Evolutionary conservation across 169 alveolate genomes (phyloP).

Genomic region (Cryptosporidium xiaoi): DNA sequence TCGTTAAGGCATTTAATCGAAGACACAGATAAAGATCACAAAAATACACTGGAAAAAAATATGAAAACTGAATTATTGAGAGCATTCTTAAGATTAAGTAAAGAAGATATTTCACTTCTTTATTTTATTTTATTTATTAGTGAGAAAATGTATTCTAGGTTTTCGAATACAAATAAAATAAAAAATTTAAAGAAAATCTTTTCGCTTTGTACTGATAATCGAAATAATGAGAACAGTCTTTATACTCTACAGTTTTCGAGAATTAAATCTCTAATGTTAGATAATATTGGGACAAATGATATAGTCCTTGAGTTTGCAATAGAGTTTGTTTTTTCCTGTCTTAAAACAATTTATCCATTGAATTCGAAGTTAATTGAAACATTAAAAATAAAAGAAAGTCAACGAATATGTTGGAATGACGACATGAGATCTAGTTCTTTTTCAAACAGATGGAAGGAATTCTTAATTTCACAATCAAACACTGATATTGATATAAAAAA

Average conservation of each 20-base stretch:
- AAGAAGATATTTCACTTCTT: conserved; percentile 36
- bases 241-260: conserved; percentile 50
- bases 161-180: not conserved
- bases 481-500: not conserved
- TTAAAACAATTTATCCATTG: conserved; percentile 43
- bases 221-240: conserved; percentile 4
- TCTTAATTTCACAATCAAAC: conserved; percentile 1
- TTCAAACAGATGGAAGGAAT: conserved; percentile 29
- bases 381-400: conserved; percentile 20
- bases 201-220: conserved; percentile 23
- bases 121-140: conserved; percentile 12
- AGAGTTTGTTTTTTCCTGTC: conserved; percentile 43
- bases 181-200: conserved; percentile 15
- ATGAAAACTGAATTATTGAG: conserved; percentile 37
- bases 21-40: not conserved
- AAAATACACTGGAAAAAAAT: not conserved
- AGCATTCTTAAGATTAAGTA: conserved; percentile 41
- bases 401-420: conserved; percentile 51
- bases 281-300: not conserved
- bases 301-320: not conserved
- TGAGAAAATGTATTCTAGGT: not conserved
- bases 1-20: conserved; percentile 44
- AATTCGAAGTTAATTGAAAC: conserved; percentile 49
- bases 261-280: conserved; percentile 17
- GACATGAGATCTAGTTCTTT: not conserved